Percentiles rank a stretch among this genome's conserved stretches.
phyloP scores from a whole-genome alignment of 2,329 filamentous ascomycete genomes.

The Phialemonium atrogriseum region DNA sequence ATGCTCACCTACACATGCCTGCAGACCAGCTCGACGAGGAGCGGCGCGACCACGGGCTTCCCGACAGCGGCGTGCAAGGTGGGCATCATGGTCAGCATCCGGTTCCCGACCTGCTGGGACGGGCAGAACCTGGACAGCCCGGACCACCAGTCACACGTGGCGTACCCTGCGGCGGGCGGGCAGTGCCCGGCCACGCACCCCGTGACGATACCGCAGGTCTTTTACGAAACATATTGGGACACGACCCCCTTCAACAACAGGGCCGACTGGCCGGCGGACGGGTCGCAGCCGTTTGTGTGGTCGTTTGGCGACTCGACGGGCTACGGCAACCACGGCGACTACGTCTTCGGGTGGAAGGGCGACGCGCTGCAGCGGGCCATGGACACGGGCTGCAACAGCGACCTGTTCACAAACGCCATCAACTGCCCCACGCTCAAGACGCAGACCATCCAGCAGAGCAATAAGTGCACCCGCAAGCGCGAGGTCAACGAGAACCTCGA shows the following conservation, averaged over 20 bases:
- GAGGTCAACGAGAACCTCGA: slow-evolving; percentile 10
- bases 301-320: slow-evolving; percentile 12
- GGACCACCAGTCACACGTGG: slow-evolving; percentile 7
- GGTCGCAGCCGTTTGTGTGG: slow-evolving; percentile 12
- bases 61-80: slow-evolving; percentile 22
- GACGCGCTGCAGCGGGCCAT: slow-evolving; percentile 11
- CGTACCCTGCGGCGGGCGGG: slow-evolving; percentile 6
- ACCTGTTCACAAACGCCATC: slow-evolving; percentile 5
- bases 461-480: slow-evolving; percentile 11
- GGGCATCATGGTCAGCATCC: slow-evolving; percentile 31
- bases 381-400: slow-evolving; percentile 10
- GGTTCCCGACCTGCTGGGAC: slow-evolving; percentile 43
- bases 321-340: slow-evolving; percentile 12
- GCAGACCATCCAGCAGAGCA: slow-evolving; percentile 11
- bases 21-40: slow-evolving; percentile 24
- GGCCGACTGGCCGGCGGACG: slow-evolving; percentile 9
- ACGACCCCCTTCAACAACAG: slow-evolving; percentile 10
- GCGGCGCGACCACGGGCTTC: slow-evolving; percentile 26
- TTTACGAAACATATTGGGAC: slow-evolving; percentile 12
- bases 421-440: slow-evolving; percentile 16
- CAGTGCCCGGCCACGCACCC: slow-evolving; percentile 11
- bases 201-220: slow-evolving; percentile 11
- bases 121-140: slow-evolving; percentile 34
- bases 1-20: slow-evolving; percentile 35
- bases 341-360: slow-evolving; percentile 13